phyloP scores from a whole-genome alignment of 2,329 filamentous ascomycete genomes.

The Chrysoporthe cubensis region DNA sequence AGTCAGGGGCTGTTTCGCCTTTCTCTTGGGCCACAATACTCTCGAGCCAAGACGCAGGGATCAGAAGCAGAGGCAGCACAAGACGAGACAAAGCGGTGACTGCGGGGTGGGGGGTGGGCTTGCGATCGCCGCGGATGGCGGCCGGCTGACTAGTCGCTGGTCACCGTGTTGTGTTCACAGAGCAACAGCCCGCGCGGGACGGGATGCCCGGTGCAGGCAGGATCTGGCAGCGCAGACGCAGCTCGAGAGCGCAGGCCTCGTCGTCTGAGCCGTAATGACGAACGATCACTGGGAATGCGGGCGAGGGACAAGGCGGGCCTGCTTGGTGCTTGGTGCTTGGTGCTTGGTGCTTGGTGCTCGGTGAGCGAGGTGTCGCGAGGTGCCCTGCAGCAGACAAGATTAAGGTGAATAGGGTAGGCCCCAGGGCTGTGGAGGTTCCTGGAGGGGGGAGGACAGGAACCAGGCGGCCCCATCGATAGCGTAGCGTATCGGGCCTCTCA shows the following conservation, averaged over 20 bases:
- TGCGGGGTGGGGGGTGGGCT: not conserved
- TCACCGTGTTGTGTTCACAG: not conserved
- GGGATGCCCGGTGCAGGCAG: not conserved
- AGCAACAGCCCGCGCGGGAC: not conserved
- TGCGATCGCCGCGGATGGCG: not conserved
- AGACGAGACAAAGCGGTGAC: constrained; percentile 7
- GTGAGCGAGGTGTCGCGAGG: not conserved
- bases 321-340: not conserved
- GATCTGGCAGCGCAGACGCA: not conserved
- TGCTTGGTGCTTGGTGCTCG: not conserved
- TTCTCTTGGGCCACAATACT: constrained; percentile 15
- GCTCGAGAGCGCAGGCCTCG: not conserved
- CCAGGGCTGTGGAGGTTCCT: not conserved
- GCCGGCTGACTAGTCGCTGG: not conserved
- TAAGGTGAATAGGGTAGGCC: constrained; percentile 5
- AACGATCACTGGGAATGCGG: no score
- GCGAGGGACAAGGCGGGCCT: not conserved
- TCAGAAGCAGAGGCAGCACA: not conserved
- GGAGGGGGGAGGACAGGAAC: not conserved
- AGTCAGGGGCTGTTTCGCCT: constrained; percentile 23
- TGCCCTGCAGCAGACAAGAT: not conserved
- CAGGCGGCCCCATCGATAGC: constrained; percentile 3
- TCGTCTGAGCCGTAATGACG: no score
- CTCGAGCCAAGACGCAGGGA: not conserved
- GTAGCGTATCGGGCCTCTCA: not conserved